Evolutionary conservation across 495 filamentous ascomycete genomes (phyloP).

Genomic region (Neurospora sp.): DNA sequence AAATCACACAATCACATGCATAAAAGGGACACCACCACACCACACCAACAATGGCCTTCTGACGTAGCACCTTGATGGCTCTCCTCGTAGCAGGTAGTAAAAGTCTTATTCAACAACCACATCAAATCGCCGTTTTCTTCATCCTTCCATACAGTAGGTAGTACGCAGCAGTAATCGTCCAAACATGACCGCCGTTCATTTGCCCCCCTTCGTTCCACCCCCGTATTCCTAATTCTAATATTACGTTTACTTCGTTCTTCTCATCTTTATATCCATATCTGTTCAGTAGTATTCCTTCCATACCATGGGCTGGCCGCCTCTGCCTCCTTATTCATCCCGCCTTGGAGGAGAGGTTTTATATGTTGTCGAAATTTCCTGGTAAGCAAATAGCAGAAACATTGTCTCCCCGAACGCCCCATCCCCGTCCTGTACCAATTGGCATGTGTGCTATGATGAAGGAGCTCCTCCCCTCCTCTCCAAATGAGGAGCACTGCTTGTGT

Average conservation of each 20-base stretch:
- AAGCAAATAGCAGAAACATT: background rate
- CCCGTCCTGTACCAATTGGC: background rate
- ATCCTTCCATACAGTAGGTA: background rate
- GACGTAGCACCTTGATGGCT: background rate
- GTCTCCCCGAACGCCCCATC: background rate
- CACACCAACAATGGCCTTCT: background rate
- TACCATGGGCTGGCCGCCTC: background rate
- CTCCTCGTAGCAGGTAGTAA: background rate
- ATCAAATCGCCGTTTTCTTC: background rate
- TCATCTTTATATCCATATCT: background rate
- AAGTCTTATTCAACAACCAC: background rate
- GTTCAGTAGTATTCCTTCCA: background rate
- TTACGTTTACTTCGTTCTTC: background rate
- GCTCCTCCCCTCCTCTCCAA: background rate
- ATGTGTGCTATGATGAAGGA: background rate
- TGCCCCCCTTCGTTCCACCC: background rate
- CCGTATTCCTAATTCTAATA: background rate
- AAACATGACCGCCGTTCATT: background rate
- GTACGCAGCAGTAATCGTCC: background rate
- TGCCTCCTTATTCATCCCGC: background rate
- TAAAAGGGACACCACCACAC: background rate
- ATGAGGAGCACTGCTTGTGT: background rate
- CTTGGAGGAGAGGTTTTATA: background rate
- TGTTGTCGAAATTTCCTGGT: background rate
- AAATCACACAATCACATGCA: slow-evolving; percentile 14